Base-by-base conservation (phyloP, 2,329 filamentous ascomycete genomes). In the Penicillium sp. region DNA sequence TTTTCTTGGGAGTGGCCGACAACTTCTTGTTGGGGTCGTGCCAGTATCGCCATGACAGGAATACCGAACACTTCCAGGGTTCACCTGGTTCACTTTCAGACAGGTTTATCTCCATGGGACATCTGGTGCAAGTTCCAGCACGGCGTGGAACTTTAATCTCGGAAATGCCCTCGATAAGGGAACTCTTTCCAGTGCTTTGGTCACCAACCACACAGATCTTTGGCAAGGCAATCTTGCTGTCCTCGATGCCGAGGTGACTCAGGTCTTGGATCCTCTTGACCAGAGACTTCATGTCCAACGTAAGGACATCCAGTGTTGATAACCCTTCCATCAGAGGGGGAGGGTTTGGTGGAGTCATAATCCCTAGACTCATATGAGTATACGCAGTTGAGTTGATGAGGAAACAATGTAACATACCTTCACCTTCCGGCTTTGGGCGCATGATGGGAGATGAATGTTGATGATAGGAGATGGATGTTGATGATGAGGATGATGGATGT, bases 121-220 rank as follows among this genome's bases (percentile, higher is more conserved):
- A 94, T 0, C 85, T 73, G 0, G 89, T 95, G 59, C 89, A 95
- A 0, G 85, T 86, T 0, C 84, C 85, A 3, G 79, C 78, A 32
- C 78, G 80, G 1, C 85, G 77, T 0, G 88, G 88, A 0, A 91
- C 79, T 16, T 82, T 82, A 20, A 93, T 83, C 3, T 84, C 85
- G 0, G 38, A 70, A 49, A 86, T 78, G 0, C 79, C 82, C 10
- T 82, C 82, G 42, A 78, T 77, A 0, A 79, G 62, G 0, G 77
- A 89, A 0, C 84, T 89, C 62, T 95, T 95, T 0, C 89, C 90
- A 0, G 88, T 85, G 0, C 81, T 87, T 60, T 95, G 89, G 40
- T 95, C 89, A 0, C 89, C 89, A 0, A 95, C 81, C 0, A 95
- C 79, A 5, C 91, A 86, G 8, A 94, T 81, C 56, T 89, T 87